Evolutionary conservation across 345 rosid genomes (phyloP).

Genomic region (rapeseed (Brassica napus)): Da-Ae NC_063440.1:26903001-26903500

Average conservation of each 20-base stretch:
- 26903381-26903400: slow-evolving; percentile 86
- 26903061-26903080: slow-evolving; percentile 96
- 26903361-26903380: slow-evolving; percentile 98
- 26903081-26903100: slow-evolving; percentile 50
- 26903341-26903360: slow-evolving; percentile 90
- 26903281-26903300: slow-evolving; percentile 3
- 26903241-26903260: slow-evolving; percentile 70
- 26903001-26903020: slow-evolving; percentile 66
- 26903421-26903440: slow-evolving; percentile 1
- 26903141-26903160: slow-evolving; percentile 57
- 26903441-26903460: neutral
- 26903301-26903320: slow-evolving; percentile 45
- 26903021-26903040: slow-evolving; percentile 93
- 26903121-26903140: neutral
- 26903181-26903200: slow-evolving; percentile 92
- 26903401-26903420: slow-evolving; percentile 59
- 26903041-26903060: slow-evolving; percentile 95
- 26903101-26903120: neutral
- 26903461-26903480: neutral
- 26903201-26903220: slow-evolving; percentile 80
- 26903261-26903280: neutral
- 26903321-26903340: slow-evolving; percentile 71
- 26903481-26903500: slow-evolving; percentile 72
- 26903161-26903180: slow-evolving; percentile 95
- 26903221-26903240: slow-evolving; percentile 89